Evolutionary conservation across 106 monocot genomes (phyloP), one percentile per base, ranked within the genome.

Genomic region (Phalaenopsis equestris): DNA sequence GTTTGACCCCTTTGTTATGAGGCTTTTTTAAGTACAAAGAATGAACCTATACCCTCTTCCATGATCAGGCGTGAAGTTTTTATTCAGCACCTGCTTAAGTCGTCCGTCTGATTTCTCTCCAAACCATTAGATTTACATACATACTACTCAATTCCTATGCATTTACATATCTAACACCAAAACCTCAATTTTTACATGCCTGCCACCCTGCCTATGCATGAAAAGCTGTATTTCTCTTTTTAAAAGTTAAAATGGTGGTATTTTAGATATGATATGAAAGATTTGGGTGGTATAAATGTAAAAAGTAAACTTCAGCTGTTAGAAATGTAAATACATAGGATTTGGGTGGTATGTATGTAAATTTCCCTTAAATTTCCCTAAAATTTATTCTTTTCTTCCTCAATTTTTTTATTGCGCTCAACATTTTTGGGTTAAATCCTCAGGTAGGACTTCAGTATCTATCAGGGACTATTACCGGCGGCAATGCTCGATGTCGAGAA

Each of bases 381-480:
- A 30, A 30, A 0, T 30, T 30, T 30, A 30, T 0, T 30, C n/a
- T 61, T 61, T 61, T 61, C 21, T 61, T 4, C 21, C 21, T 18
- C 21, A n/a, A 5, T 61, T 61, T 21, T 61, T 61, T 21, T 8
- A 61, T n/a, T 21, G 6, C 61, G 21, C 8, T 8, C 14, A 12
- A 52, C 12, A 52, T 52, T 2, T 52, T 14, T 52, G 52, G 4
- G 61, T 61, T 61, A 38, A 70, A 43, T 14, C 57, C 61, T 78
- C 81, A 90, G 87, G 90, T 87, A 82, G 90, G 90, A 18, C 80
- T 90, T 61, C 83, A 87, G 41, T 90, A 84, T 83, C 80, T 86
- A 68, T 72, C 82, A 11, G 86, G 88, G 43, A 80, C 86, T 74
- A 78, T 88, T 46, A 55, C 86, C 77, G 88, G 90, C 75, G 88